Evolutionary conservation across 2,329 filamentous ascomycete genomes (phyloP).

Genomic region (Cercospora sesami): DNA sequence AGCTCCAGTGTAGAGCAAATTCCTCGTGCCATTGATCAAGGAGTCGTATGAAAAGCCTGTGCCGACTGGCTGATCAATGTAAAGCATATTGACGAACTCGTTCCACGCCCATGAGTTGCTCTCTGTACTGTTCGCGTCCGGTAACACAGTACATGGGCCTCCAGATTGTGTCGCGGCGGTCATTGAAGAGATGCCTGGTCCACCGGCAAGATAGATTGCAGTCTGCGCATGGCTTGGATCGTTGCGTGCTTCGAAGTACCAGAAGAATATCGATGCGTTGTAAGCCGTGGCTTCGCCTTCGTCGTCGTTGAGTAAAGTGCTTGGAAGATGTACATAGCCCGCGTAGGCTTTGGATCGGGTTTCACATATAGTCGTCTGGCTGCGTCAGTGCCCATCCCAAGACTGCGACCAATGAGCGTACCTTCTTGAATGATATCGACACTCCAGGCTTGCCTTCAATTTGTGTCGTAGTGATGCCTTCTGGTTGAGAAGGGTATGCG

Average conservation of each 20-base stretch:
- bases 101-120: slow-evolving; percentile 61
- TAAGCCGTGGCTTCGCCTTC: slow-evolving; percentile 24
- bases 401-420: background rate
- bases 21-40: slow-evolving; percentile 59
- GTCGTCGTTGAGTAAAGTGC: slow-evolving; percentile 36
- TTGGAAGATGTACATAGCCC: slow-evolving; percentile 58
- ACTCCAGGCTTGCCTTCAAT: slow-evolving; percentile 16
- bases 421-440: slow-evolving; percentile 33
- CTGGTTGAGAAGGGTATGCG: slow-evolving; percentile 21
- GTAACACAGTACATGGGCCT: slow-evolving; percentile 43
- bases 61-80: slow-evolving; percentile 61
- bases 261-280: slow-evolving; percentile 58
- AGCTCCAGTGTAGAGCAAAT: slow-evolving; percentile 45
- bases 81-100: slow-evolving; percentile 60
- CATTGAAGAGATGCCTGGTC: slow-evolving; percentile 60
- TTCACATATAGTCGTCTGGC: slow-evolving; percentile 50
- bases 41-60: slow-evolving; percentile 61
- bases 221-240: slow-evolving; percentile 56
- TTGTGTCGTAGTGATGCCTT: slow-evolving; percentile 20
- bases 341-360: slow-evolving; percentile 56
- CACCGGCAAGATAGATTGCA: slow-evolving; percentile 62
- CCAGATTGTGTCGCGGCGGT: slow-evolving; percentile 57
- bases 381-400: slow-evolving; percentile 1
- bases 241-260: slow-evolving; percentile 62
- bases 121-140: slow-evolving; percentile 41